phyloP scores from a whole-genome alignment of 169 alveolate species.

The Plasmodium yoelii region DNA sequence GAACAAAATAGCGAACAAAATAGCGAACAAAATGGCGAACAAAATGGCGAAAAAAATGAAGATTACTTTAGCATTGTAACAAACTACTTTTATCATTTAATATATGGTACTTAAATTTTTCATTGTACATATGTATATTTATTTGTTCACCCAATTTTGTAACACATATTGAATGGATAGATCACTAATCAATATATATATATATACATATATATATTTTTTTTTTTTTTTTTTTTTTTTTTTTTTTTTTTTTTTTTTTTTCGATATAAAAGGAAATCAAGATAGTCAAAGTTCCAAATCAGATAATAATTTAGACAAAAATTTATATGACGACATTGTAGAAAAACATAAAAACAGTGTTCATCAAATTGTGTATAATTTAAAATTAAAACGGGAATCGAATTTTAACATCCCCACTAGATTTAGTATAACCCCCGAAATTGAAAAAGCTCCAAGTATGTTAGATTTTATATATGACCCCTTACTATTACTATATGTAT shows the following conservation, averaged over 20 bases:
- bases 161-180: no score
- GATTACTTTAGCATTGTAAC: constrained; percentile 28
- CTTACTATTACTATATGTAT: background rate
- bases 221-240: no score
- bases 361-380: constrained; percentile 54
- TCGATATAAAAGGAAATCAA: constrained; percentile 14
- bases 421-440: background rate
- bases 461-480: background rate
- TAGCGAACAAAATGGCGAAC: no score
- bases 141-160: background rate
- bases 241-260: constrained; percentile 26
- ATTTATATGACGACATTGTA: background rate
- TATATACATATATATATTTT: no score
- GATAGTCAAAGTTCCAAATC: background rate
- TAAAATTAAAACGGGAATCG: constrained; percentile 43
- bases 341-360: constrained; percentile 22
- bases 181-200: background rate
- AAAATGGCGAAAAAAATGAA: background rate
- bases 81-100: constrained; percentile 27
- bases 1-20: no score
- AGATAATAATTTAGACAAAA: background rate
- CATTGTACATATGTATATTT: constrained; percentile 1
- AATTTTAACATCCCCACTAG: constrained; percentile 2
- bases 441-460: background rate
- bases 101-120: constrained; percentile 14